These are phyloP conservation scores for Aspergillus bombycis DNA, from an alignment of 2,329 filamentous ascomycete genomes.

Conservation along the genomic window DNA sequence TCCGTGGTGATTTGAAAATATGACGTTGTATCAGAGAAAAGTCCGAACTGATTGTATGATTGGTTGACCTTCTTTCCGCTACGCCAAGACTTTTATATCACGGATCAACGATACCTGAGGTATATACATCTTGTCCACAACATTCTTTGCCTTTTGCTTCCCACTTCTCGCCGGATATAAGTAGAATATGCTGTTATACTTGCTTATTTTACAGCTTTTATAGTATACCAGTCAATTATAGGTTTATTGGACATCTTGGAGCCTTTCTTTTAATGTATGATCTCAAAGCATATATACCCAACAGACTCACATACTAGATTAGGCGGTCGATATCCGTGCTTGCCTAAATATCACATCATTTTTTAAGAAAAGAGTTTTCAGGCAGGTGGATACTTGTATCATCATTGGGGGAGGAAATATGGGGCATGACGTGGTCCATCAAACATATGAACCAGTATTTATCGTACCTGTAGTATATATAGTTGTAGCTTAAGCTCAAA, in stretches of 20 bases:
- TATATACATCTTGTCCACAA: neutral
- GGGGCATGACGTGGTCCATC: neutral
- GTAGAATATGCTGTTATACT: neutral
- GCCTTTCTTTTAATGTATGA: neutral
- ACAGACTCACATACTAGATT: neutral
- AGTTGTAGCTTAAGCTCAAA: neutral
- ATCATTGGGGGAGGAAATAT: neutral
- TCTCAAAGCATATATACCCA: neutral
- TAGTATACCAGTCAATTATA: neutral
- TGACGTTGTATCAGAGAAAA: conserved; percentile 30
- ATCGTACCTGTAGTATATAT: neutral
- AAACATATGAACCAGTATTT: neutral
- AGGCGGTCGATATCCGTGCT: neutral
- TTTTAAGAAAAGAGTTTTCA: neutral
- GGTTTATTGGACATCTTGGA: neutral
- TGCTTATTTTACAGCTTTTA: neutral
- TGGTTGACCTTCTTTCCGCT: conserved; percentile 23
- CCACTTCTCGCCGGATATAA: neutral
- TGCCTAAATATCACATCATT: neutral
- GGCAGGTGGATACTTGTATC: neutral
- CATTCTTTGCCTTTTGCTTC: neutral
- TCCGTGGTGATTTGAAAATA: conserved; percentile 18
- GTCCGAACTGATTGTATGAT: conserved; percentile 24
- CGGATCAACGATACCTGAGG: neutral
- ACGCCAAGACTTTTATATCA: conserved; percentile 26